Percentiles rank a stretch among this genome's conserved stretches.
phyloP scores from a whole-genome alignment of 257 asterid species.

The Thymus mandschuricus region DNA sequence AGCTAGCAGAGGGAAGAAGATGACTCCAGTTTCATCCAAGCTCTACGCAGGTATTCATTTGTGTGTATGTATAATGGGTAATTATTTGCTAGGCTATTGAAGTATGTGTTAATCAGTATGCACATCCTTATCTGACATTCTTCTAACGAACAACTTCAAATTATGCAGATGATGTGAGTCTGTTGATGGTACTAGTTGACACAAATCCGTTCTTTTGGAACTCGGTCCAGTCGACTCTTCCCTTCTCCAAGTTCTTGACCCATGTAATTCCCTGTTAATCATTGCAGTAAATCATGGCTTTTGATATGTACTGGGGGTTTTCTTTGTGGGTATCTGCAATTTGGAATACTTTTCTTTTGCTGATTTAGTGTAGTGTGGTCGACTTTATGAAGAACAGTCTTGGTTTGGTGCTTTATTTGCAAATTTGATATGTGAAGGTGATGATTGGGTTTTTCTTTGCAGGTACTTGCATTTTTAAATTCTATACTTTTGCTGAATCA shows the following conservation, averaged over 20 bases:
- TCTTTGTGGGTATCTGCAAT: constrained; percentile 65
- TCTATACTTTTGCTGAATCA: constrained; percentile 73
- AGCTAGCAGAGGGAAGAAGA: constrained; percentile 39
- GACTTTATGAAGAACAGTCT: neutral
- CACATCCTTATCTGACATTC: neutral
- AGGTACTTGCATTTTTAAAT: constrained; percentile 87
- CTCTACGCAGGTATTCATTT: constrained; percentile 47
- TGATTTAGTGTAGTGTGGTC: constrained; percentile 31
- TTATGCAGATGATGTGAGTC: constrained; percentile 81
- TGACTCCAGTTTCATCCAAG: constrained; percentile 56
- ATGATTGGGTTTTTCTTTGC: constrained; percentile 16
- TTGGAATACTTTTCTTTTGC: constrained; percentile 61
- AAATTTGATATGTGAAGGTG: neutral
- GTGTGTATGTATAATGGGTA: neutral
- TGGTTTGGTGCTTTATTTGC: neutral
- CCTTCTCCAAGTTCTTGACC: constrained; percentile 72
- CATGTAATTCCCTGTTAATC: constrained; percentile 50
- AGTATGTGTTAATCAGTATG: constrained; percentile 8
- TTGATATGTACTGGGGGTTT: neutral
- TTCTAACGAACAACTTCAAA: constrained; percentile 2
- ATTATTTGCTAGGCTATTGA: neutral
- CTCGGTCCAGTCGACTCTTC: constrained; percentile 56
- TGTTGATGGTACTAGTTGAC: constrained; percentile 79
- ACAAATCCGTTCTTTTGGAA: constrained; percentile 89
- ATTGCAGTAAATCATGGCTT: neutral